Base-by-base conservation (phyloP, 2,329 filamentous ascomycete genomes). In the Aspergillus pseudoglaucus region DNA sequence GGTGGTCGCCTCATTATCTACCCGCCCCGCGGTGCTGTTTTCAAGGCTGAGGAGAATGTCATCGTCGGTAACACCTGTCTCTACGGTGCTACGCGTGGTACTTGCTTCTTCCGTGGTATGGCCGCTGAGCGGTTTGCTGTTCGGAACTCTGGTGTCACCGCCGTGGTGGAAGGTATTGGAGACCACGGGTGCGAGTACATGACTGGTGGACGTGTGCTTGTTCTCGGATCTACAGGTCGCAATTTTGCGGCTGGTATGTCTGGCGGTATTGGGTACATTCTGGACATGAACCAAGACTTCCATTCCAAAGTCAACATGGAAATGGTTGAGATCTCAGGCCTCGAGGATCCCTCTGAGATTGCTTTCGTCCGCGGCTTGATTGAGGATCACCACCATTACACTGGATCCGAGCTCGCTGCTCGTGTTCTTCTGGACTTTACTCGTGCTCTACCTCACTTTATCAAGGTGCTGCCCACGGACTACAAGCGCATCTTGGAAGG, bases 171-270 rank as follows among this genome's bases (percentile, higher is more conserved):
- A 72, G 91, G 91, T 73, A 82, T 95, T 56, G 91, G 91, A 77
- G 91, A 97, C 69, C 91, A 97, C 68, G 88, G 89, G 53, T 96
- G 90, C 66, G 91, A 97, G 78, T 97, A 97, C 80, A 97, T 97
- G 91, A 96, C 91, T 62, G 91, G 91, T 67, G 91, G 91, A 65
- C 88, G 90, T 64, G 79, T 96, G 44, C 75, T 97, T 55, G 80
- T 95, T 62, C 80, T 97, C 42, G 91, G 91, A 49, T 83, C 81
- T 61, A 95, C 90, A 64, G 91, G 91, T 41, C 90, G 91, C 60
- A 97, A 97, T 78, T 97, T 97, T 64, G 91, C 90, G 60, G 91
- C 91, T 52, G 91, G 91, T 78, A 97, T 97, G 91, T 96, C 90
- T 63, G 91, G 91, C 65, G 91, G 91, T 77, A 96, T 97, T 62